Conservation (phyloP, 768 basidiomycete species). For the Rhizopogon vulgaris region DNA sequence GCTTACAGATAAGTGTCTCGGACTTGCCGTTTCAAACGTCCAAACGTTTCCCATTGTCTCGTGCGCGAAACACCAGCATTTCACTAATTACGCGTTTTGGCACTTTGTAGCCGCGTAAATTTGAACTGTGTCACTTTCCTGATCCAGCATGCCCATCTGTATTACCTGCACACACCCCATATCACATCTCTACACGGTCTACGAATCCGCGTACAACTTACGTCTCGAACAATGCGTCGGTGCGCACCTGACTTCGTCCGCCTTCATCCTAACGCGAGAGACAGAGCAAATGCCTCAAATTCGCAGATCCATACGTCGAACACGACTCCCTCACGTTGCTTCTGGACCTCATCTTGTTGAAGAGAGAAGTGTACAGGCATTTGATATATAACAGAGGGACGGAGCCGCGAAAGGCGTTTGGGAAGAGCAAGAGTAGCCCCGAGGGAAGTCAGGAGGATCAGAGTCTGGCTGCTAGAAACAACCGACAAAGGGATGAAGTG, state of each 20-base stretch:
- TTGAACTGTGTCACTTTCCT: neutral
- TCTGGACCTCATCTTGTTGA: constrained; percentile 77
- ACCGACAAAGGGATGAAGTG: constrained; percentile 22
- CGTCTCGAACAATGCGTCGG: constrained; percentile 81
- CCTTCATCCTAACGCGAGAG: constrained; percentile 5
- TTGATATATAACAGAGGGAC: constrained; percentile 75
- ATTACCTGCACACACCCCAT: constrained; percentile 64
- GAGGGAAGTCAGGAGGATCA: neutral
- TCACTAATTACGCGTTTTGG: neutral
- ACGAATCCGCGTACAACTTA: constrained; percentile 71
- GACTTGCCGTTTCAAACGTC: neutral
- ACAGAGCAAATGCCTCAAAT: constrained; percentile 56
- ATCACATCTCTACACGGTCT: constrained; percentile 73
- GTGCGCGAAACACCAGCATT: neutral
- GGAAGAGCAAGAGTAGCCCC: constrained; percentile 6
- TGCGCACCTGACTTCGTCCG: constrained; percentile 10
- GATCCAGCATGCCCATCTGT: constrained; percentile 65
- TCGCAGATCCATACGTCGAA: constrained; percentile 86
- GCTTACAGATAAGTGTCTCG: too few relatives aligned
- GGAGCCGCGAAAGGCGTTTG: constrained; percentile 45
- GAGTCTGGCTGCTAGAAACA: neutral
- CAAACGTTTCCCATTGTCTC: neutral
- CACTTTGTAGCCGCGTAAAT: too few relatives aligned
- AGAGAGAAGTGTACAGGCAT: constrained; percentile 77
- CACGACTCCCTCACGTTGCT: constrained; percentile 69